These are phyloP conservation scores for Primulina tabacum DNA, from an alignment of 257 asterid genomes.

Conservation along the genomic window DNA sequence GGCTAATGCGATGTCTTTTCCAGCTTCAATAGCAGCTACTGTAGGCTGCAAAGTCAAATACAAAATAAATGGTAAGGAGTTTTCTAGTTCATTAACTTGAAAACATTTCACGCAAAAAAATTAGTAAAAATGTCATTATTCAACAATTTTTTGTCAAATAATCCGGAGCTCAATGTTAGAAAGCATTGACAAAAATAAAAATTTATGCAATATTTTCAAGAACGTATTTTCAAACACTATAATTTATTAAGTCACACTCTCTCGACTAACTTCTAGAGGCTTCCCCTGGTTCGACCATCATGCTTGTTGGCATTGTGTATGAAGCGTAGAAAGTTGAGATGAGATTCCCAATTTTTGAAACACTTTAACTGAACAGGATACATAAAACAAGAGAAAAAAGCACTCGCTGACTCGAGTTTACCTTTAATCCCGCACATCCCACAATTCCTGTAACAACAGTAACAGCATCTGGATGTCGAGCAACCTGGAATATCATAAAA, in stretches of 20 bases:
- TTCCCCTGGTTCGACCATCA: not conserved
- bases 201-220: not conserved
- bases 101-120: not conserved
- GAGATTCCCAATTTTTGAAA: not conserved
- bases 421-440: constrained; percentile 99
- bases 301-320: not conserved
- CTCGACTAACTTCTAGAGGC: not conserved
- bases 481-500: constrained; percentile 57
- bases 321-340: not conserved
- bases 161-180: not conserved
- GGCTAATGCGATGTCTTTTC: constrained; percentile 97
- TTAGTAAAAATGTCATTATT: not conserved
- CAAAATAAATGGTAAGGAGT: constrained; percentile 7
- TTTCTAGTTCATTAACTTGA: constrained; percentile 2
- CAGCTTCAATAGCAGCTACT: constrained; percentile 98
- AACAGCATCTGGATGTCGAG: constrained; percentile 93
- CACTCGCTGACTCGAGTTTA: constrained; percentile 20
- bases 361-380: not conserved
- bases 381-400: not conserved
- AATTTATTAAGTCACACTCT: not conserved
- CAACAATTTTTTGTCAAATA: not conserved
- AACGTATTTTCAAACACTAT: too few species aligned
- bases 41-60: constrained; percentile 58
- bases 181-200: not conserved
- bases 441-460: constrained; percentile 97